Percentiles rank a stretch among this genome's conserved stretches.
Evolutionary conservation across 768 basidiomycete genomes (phyloP).

Genomic region (Xerocomellus intermedius): DNA sequence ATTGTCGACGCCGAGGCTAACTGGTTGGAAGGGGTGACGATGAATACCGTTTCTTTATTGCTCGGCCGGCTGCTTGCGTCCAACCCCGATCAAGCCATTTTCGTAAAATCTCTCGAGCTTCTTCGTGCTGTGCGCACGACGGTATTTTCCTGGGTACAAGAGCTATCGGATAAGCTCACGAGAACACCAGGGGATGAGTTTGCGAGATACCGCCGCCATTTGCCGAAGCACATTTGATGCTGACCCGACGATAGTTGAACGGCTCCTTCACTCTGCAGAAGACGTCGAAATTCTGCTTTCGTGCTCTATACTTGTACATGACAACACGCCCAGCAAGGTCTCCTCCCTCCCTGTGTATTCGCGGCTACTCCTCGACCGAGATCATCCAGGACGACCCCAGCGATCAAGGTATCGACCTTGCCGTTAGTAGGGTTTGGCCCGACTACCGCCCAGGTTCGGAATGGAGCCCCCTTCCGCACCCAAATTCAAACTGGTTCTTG

Average conservation of each 20-base stretch:
- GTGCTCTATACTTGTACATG: slow-evolving; percentile 32
- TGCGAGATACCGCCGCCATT: slow-evolving; percentile 18
- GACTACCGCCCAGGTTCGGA: slow-evolving; percentile 21
- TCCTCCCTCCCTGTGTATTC: slow-evolving; percentile 5
- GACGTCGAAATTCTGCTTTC: slow-evolving; percentile 19
- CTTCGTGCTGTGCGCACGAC: slow-evolving; percentile 31
- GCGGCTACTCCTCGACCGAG: slow-evolving; percentile 27
- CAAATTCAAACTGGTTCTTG: slow-evolving; percentile 10
- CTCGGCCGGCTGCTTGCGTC: slow-evolving; percentile 36
- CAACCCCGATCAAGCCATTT: slow-evolving; percentile 4
- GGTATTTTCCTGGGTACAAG: slow-evolving; percentile 35
- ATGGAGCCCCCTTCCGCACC: slow-evolving; percentile 21
- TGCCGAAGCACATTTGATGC: slow-evolving; percentile 32
- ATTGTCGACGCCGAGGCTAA: slow-evolving; percentile 36
- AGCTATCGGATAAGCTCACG: slow-evolving; percentile 29
- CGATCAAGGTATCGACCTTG: slow-evolving; percentile 29
- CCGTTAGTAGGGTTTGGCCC: slow-evolving; percentile 31
- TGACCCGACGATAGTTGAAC: background rate
- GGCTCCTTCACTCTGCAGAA: too few relatives aligned
- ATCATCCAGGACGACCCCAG: slow-evolving; percentile 15
- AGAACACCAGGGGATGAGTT: background rate
- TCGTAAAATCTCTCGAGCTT: slow-evolving; percentile 18
- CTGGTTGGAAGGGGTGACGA: slow-evolving; percentile 36
- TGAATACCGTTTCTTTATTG: slow-evolving; percentile 33
- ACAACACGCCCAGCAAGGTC: slow-evolving; percentile 26